Evolutionary conservation across 177 flowering plant species (phyloP).

Genomic region (Vitis hybrid): DNA sequence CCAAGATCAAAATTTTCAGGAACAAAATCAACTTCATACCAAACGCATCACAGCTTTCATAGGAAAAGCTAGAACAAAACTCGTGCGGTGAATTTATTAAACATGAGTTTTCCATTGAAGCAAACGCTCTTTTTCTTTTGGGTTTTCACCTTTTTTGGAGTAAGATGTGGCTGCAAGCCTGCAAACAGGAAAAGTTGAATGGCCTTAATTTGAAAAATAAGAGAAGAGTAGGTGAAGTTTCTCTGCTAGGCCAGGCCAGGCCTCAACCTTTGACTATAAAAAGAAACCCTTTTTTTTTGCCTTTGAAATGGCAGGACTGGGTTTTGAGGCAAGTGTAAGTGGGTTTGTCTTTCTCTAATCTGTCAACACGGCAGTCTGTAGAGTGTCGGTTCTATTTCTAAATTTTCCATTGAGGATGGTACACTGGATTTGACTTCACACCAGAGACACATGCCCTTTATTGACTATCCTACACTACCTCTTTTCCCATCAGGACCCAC

Average conservation of each 20-base stretch:
- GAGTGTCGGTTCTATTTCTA: conserved; percentile 19
- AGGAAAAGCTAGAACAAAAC: too few relatives aligned
- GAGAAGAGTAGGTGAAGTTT: neutral
- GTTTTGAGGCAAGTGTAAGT: neutral
- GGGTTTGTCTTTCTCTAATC: neutral
- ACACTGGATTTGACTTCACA: conserved; percentile 10
- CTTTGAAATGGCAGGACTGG: neutral
- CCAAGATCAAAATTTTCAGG: too few relatives aligned
- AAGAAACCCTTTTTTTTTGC: neutral
- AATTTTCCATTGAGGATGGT: conserved; percentile 1
- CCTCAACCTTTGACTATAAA: conserved; percentile 20
- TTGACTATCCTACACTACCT: neutral
- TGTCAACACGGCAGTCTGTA: conserved; percentile 16
- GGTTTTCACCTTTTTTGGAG: too few relatives aligned
- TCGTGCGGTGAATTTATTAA: too few relatives aligned
- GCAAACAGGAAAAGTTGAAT: conserved; percentile 1
- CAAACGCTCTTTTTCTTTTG: too few relatives aligned
- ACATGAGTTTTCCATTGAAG: too few relatives aligned
- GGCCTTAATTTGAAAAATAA: neutral
- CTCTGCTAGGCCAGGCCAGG: conserved; percentile 9
- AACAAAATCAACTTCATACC: too few relatives aligned
- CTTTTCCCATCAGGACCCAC: neutral
- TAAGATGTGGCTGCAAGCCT: neutral
- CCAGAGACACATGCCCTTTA: neutral
- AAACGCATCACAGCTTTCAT: too few relatives aligned